These are phyloP conservation scores for Fusarium gaditjirri DNA, from an alignment of 2,329 filamentous ascomycete genomes.

Conservation along the genomic window DNA sequence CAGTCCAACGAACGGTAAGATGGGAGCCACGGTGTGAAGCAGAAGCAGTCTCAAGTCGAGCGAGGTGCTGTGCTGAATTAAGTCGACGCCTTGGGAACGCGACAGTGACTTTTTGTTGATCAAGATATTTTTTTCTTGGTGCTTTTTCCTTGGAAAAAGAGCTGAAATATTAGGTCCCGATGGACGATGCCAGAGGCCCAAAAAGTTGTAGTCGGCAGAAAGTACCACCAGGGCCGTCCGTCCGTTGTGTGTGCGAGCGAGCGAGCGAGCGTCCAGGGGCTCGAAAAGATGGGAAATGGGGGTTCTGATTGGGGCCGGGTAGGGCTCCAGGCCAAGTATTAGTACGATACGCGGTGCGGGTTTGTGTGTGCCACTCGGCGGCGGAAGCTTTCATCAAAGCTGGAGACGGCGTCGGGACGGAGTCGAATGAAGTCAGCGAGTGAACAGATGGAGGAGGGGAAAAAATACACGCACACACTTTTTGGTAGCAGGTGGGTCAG, in stretches of 20 bases:
- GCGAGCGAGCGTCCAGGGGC: slow-evolving; percentile 19
- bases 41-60: slow-evolving; percentile 12
- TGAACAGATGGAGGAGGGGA: not conserved
- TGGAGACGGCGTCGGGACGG: slow-evolving; percentile 38
- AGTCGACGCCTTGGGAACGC: slow-evolving; percentile 15
- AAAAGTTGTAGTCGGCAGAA: slow-evolving; percentile 38
- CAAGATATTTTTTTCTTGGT: slow-evolving; percentile 1
- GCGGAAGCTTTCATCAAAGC: slow-evolving; percentile 20
- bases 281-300: slow-evolving; percentile 31
- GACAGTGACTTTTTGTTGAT: slow-evolving; percentile 12
- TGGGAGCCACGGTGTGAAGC: slow-evolving; percentile 25
- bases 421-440: slow-evolving; percentile 20
- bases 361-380: slow-evolving; percentile 36
- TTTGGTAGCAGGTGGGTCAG: slow-evolving; percentile 10
- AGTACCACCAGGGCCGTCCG: slow-evolving; percentile 33
- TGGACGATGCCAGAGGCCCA: slow-evolving; percentile 39
- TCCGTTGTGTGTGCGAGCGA: slow-evolving; percentile 24
- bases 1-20: slow-evolving; percentile 32
- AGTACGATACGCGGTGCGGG: slow-evolving; percentile 9
- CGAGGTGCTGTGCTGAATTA: not conserved
- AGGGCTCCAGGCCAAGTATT: slow-evolving; percentile 33
- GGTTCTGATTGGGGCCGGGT: slow-evolving; percentile 41
- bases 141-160: slow-evolving; percentile 21
- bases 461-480: slow-evolving; percentile 25
- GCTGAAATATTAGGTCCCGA: slow-evolving; percentile 36